Conservation (phyloP, 495 filamentous ascomycete genomes). For the Trichoderma orchidacearum region DNA sequence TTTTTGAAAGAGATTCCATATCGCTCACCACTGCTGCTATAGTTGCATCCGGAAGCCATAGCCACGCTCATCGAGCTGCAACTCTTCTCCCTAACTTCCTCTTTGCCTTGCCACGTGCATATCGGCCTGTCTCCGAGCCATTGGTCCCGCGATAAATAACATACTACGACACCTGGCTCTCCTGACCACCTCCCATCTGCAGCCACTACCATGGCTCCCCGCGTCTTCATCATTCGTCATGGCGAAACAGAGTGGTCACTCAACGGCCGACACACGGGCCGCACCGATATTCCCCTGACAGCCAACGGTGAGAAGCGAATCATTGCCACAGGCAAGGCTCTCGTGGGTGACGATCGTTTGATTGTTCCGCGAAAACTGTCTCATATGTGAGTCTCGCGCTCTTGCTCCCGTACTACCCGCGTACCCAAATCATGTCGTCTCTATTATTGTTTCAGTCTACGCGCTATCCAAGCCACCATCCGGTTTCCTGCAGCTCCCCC, state of each 20-base stretch:
- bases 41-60: too few species aligned
- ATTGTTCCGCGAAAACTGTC: conserved; percentile 74
- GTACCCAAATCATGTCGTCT: conserved; percentile 2
- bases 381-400: conserved; percentile 45
- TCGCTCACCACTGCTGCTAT: too few species aligned
- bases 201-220: conserved; percentile 34
- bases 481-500: too few species aligned
- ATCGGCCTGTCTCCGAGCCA: not conserved
- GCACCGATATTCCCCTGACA: conserved; percentile 76
- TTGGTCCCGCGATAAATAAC: not conserved
- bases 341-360: conserved; percentile 72
- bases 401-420: too few species aligned
- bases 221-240: conserved; percentile 88
- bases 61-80: not conserved
- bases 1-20: too few species aligned
- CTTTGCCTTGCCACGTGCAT: not conserved
- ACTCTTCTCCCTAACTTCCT: not conserved
- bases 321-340: conserved; percentile 62
- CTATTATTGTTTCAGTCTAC: too few species aligned
- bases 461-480: too few species aligned
- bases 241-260: conserved; percentile 96
- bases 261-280: conserved; percentile 80
- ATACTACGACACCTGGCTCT: not conserved
- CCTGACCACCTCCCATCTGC: too few species aligned
- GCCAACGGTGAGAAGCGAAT: conserved; percentile 76